phyloP scores from a whole-genome alignment of 108 stramenopile species.

The Schizochytrium sp. region DNA sequence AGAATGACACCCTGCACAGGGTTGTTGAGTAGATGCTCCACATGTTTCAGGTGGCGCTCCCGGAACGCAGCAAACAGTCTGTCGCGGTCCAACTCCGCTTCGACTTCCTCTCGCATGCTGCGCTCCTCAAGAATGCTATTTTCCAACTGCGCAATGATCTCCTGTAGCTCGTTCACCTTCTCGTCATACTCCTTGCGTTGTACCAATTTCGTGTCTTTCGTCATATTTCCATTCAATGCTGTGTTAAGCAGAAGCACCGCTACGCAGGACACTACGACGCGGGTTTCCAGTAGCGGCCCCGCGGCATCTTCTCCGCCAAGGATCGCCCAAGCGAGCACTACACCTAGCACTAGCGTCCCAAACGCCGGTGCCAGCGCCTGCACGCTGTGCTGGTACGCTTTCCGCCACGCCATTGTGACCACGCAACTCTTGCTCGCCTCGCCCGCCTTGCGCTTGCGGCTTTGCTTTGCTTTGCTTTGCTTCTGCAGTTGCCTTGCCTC shows the following conservation, averaged over 20 bases:
- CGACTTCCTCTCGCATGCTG: not conserved
- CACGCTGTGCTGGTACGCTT: too few species aligned
- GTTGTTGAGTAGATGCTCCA: conserved; percentile 50
- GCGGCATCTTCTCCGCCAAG: not conserved
- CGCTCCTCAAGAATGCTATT: not conserved
- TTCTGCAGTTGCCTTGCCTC: not conserved
- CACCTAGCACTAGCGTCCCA: not conserved
- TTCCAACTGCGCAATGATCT: not conserved
- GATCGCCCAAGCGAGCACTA: not conserved
- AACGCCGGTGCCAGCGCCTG: too few species aligned
- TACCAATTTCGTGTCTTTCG: not conserved
- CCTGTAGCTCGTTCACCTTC: not conserved
- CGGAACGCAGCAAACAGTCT: conserved; percentile 17
- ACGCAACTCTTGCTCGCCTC: not conserved
- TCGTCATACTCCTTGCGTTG: not conserved
- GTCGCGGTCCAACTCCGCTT: conserved; percentile 4
- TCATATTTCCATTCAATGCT: not conserved
- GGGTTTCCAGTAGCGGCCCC: not conserved
- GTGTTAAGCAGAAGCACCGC: not conserved
- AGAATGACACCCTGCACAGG: conserved; percentile 51
- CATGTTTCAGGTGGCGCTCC: conserved; percentile 36
- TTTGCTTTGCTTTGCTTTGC: not conserved
- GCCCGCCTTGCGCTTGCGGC: conserved; percentile 5
- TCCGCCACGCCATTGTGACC: not conserved
- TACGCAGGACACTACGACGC: not conserved